Conservation (phyloP, 495 filamentous ascomycete genomes). For the Penicillium riverlandense region DNA sequence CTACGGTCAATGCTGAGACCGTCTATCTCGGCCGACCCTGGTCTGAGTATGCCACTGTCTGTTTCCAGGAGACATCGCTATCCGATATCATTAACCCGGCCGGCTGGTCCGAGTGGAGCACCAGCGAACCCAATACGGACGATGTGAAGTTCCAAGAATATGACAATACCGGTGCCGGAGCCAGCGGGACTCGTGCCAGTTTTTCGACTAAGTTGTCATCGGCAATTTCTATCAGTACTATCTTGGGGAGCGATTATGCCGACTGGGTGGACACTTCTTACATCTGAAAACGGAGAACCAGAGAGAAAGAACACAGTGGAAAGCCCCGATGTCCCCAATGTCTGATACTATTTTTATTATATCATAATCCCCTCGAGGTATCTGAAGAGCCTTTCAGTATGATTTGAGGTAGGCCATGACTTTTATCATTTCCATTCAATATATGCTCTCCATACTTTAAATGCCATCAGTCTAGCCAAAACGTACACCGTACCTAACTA, state of each 20-base stretch:
- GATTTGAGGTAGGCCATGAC: too few relatives aligned
- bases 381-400: too few relatives aligned
- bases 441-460: too few relatives aligned
- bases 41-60: constrained; percentile 51
- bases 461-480: too few relatives aligned
- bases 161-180: constrained; percentile 49
- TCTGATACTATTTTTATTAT: too few relatives aligned
- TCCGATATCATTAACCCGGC: constrained; percentile 51
- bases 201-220: constrained; percentile 43
- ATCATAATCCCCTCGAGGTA: too few relatives aligned
- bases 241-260: constrained; percentile 47
- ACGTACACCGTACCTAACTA: too few relatives aligned
- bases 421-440: too few relatives aligned
- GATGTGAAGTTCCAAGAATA: constrained; percentile 54
- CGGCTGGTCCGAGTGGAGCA: constrained; percentile 56
- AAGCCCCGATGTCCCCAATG: too few relatives aligned
- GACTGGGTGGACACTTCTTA: constrained; percentile 30
- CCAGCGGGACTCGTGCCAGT: constrained; percentile 49
- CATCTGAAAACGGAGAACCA: too few relatives aligned
- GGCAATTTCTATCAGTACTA: constrained; percentile 36
- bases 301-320: too few relatives aligned
- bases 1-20: constrained; percentile 39
- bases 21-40: constrained; percentile 64
- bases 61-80: constrained; percentile 52
- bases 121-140: constrained; percentile 37